Evolutionary conservation across 805 yeast species (phyloP), one percentile per base, ranked within the genome.

Genomic region (Kodamaea kaohsiungensis): DNA sequence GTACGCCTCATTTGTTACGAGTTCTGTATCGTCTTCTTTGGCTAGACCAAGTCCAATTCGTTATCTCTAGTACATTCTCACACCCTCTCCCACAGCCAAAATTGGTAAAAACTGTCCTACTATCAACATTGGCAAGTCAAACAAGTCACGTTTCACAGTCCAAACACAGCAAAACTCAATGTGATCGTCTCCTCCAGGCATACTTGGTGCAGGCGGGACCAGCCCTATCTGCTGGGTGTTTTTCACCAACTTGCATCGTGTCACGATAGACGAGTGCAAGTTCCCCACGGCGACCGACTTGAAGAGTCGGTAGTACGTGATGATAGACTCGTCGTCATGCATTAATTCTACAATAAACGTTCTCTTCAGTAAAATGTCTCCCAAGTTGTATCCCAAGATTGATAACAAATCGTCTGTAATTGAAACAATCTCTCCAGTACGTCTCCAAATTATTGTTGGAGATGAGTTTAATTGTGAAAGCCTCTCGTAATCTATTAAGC

Each of bases 371-470:
- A 88, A 63, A 8, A 88, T 69, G 43, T 85, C 84, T 55, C 80
- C 77, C 58, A 80, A 73, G 9, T 82, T 77, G 66, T 85, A 83
- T 1, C 90, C 89, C 5, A 92, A 81, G 57, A 89, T 71, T 2
- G 85, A 81, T 30, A 88, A 81, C 63, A 89, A 82, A 61, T 89
- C 95, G 58, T 86, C 84, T 4, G 91, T 87, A 8, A 88, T 82
- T 7, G 89, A 89, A 9, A 88, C 91, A 43, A 90, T 85, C 65
- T 89, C 96, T 8, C 96, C 96, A 0, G 96, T 87, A 42, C 96
- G 73, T 61, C 96, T 76, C 96, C 96, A 89, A 58, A 89, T 86
- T 15, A 88, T 84, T 2, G 93, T 86, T 1, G 96, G 96, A 1
- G 89, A 83, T 9, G 91, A 87, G 16, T 87, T 84, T 54, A 85